Conservation (phyloP, 1,284 basidiomycete genomes). For the Malassezia yamatoensis region DNA sequence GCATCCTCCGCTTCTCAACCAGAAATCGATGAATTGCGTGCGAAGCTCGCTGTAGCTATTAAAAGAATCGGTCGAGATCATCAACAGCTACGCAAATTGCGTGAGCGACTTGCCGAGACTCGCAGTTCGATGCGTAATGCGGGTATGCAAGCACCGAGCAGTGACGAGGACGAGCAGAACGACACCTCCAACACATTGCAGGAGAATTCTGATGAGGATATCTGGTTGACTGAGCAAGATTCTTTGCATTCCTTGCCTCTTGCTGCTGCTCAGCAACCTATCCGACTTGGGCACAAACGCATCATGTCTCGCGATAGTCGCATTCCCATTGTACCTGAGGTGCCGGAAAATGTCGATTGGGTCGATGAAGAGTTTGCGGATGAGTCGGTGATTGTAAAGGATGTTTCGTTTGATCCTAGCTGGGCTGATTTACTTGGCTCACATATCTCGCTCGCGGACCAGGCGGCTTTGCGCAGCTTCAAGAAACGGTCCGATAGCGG, state of each 20-base stretch:
- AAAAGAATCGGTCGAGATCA: conserved; percentile 39
- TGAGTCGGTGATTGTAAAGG: conserved; percentile 13
- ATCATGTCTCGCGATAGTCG: background rate
- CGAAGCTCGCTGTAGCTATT: conserved; percentile 36
- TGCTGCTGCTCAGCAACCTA: conserved; percentile 12
- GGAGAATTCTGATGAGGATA: conserved; percentile 20
- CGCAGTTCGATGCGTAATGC: conserved; percentile 28
- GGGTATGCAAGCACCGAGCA: conserved; percentile 21
- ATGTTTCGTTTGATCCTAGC: conserved; percentile 10
- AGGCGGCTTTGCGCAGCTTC: background rate
- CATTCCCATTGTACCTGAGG: background rate
- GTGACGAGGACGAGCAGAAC: conserved; percentile 23
- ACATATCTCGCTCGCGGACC: background rate
- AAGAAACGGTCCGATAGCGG: background rate
- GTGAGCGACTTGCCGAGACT: conserved; percentile 36
- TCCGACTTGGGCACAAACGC: conserved; percentile 18
- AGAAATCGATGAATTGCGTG: conserved; percentile 33
- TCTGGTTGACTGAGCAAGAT: conserved; percentile 26
- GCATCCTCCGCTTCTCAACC: background rate
- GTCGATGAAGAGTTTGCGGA: conserved; percentile 14
- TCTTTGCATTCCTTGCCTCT: conserved; percentile 14
- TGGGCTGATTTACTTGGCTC: conserved; percentile 8
- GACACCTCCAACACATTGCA: conserved; percentile 8
- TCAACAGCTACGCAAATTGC: conserved; percentile 34
- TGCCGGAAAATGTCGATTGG: conserved; percentile 11